phyloP scores from a whole-genome alignment of 75 land plant genomes.

The Pinus tabuliformis region DNA sequence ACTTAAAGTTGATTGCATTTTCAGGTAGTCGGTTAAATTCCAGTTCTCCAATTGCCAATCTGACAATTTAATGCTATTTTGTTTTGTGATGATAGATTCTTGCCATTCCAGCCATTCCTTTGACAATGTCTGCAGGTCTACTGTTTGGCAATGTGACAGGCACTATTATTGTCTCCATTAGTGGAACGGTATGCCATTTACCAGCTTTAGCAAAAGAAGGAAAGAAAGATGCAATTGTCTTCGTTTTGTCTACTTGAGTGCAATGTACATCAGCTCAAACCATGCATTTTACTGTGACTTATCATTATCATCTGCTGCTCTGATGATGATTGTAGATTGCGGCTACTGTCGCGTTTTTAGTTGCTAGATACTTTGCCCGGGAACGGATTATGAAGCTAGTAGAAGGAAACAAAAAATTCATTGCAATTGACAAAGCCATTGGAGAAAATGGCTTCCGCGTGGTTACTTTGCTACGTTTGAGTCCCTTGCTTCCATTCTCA shows the following conservation, averaged over 20 bases:
- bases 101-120: conserved; percentile 98
- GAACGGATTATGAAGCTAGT: conserved; percentile 91
- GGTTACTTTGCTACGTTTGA: conserved; percentile 91
- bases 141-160: conserved; percentile 87
- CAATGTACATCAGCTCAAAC: not conserved
- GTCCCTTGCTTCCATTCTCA: conserved; percentile 95
- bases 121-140: conserved; percentile 98
- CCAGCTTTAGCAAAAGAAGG: not conserved
- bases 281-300: not conserved
- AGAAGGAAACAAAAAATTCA: conserved; percentile 88
- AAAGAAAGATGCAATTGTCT: not conserved
- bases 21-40: not conserved
- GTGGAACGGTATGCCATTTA: conserved; percentile 79
- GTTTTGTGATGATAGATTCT: conserved; percentile 56
- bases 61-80: not conserved
- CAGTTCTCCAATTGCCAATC: not conserved
- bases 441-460: conserved; percentile 97
- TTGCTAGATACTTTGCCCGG: conserved; percentile 96
- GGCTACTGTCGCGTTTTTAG: conserved; percentile 84
- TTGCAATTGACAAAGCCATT: conserved; percentile 98
- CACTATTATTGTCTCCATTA: conserved; percentile 88
- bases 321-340: conserved; percentile 56
- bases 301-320: conserved; percentile 6
- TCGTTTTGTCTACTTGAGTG: not conserved
- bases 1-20: not conserved